Percentiles rank a stretch among this genome's conserved stretches.
phyloP scores from a whole-genome alignment of 116 monocot species.

The Phalaenopsis hybrid region DNA sequence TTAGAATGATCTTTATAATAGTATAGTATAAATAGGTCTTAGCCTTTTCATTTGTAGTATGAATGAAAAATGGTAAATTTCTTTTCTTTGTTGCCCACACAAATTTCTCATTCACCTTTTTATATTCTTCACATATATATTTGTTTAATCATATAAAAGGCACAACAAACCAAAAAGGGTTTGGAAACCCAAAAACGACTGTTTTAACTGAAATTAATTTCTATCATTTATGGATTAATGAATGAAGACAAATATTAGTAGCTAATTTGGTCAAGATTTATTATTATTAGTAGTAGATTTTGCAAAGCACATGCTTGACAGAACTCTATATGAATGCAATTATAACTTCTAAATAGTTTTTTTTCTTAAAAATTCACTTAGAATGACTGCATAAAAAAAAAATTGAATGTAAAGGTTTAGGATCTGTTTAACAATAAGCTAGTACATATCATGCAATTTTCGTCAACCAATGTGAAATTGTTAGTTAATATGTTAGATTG shows the following conservation, averaged over 20 bases:
- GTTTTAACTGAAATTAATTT: neutral
- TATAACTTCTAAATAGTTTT: neutral
- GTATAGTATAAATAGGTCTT: no score
- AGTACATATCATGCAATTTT: neutral
- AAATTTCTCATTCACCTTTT: no score
- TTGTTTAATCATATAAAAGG: neutral
- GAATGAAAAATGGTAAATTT: no score
- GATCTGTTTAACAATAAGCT: neutral
- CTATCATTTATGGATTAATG: neutral
- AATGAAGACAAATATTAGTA: neutral
- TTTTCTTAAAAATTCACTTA: neutral
- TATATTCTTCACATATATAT: no score
- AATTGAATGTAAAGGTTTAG: neutral
- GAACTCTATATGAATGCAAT: neutral
- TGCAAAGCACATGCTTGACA: neutral
- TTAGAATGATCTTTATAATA: no score
- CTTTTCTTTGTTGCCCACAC: no score
- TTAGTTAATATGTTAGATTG: neutral
- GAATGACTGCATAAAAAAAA: neutral
- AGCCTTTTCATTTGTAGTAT: no score
- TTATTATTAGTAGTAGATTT: neutral
- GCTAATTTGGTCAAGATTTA: neutral
- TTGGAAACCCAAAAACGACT: constrained; percentile 14
- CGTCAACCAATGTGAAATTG: neutral
- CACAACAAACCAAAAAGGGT: constrained; percentile 16